Conservation (phyloP, 805 yeast species). For the Kodamaea sagamina region DNA sequence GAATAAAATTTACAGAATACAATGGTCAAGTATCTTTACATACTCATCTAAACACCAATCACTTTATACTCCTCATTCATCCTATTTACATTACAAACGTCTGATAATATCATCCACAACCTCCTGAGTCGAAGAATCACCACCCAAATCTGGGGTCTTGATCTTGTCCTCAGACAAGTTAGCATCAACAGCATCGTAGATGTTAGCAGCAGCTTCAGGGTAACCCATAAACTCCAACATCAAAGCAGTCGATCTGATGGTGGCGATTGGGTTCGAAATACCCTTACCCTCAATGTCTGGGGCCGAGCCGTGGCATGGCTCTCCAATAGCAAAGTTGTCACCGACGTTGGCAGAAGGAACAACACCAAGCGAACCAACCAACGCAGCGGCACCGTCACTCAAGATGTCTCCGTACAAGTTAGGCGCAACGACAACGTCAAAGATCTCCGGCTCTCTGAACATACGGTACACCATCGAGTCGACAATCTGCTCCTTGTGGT, state of each 20-base stretch:
- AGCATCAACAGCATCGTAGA: slow-evolving; percentile 92
- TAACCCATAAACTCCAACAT: slow-evolving; percentile 97
- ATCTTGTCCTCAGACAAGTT: slow-evolving; percentile 76
- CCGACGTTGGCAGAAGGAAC: slow-evolving; percentile 99
- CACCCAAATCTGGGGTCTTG: slow-evolving; percentile 95
- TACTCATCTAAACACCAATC: neutral
- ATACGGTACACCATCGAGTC: slow-evolving; percentile 99
- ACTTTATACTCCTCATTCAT: neutral
- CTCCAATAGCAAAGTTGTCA: slow-evolving; percentile 93
- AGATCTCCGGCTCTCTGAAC: slow-evolving; percentile 97
- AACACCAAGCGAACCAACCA: slow-evolving; percentile 96
- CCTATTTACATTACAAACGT: slow-evolving; percentile 30
- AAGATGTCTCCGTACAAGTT: slow-evolving; percentile 96
- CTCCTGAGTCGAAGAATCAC: slow-evolving; percentile 80
- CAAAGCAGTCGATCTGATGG: slow-evolving; percentile 95
- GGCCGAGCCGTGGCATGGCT: slow-evolving; percentile 99
- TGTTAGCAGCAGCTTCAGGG: slow-evolving; percentile 84
- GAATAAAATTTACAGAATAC: too few species aligned
- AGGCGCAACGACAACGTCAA: slow-evolving; percentile 98
- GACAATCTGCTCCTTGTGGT: slow-evolving; percentile 91
- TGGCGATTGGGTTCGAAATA: slow-evolving; percentile 94
- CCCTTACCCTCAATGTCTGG: slow-evolving; percentile 98
- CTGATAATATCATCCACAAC: slow-evolving; percentile 81
- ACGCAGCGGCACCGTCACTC: slow-evolving; percentile 97
- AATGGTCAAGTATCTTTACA: too few species aligned